phyloP scores from a whole-genome alignment of 2,329 filamentous ascomycete species.

The Aspergillus novoparasiticus region DNA sequence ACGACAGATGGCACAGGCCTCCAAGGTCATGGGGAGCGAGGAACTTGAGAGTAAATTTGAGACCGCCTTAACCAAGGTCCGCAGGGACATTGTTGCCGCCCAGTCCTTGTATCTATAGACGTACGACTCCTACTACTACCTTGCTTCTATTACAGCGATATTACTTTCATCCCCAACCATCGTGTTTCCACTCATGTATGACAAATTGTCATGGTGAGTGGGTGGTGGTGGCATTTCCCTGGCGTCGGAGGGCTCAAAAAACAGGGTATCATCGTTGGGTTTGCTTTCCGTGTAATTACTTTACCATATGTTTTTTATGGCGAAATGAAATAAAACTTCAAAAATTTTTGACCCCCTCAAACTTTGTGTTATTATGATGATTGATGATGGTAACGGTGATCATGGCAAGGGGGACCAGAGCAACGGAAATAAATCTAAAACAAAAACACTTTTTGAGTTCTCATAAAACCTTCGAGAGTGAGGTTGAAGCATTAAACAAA shows the following conservation, averaged over 20 bases:
- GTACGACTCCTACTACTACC: background rate
- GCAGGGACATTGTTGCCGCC: slow-evolving; percentile 90
- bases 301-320: slow-evolving; percentile 5
- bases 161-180: slow-evolving; percentile 9
- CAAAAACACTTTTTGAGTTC: background rate
- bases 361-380: background rate
- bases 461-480: background rate
- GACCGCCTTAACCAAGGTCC: slow-evolving; percentile 77
- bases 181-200: background rate
- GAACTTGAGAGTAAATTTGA: slow-evolving; percentile 94
- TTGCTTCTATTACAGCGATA: slow-evolving; percentile 13
- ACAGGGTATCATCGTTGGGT: background rate
- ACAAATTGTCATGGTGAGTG: background rate
- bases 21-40: slow-evolving; percentile 97
- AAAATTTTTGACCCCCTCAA: background rate
- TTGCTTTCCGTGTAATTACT: background rate
- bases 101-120: slow-evolving; percentile 85
- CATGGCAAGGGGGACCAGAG: background rate
- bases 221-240: slow-evolving; percentile 7
- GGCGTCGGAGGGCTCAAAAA: background rate
- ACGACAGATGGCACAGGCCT: slow-evolving; percentile 90
- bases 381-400: background rate
- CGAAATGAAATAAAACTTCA: background rate
- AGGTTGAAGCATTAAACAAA: background rate
- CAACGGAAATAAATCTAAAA: background rate